phyloP scores from a whole-genome alignment of 202 grass and related monocot species.

The Schoenoplectus tabernaemontani region DNA sequence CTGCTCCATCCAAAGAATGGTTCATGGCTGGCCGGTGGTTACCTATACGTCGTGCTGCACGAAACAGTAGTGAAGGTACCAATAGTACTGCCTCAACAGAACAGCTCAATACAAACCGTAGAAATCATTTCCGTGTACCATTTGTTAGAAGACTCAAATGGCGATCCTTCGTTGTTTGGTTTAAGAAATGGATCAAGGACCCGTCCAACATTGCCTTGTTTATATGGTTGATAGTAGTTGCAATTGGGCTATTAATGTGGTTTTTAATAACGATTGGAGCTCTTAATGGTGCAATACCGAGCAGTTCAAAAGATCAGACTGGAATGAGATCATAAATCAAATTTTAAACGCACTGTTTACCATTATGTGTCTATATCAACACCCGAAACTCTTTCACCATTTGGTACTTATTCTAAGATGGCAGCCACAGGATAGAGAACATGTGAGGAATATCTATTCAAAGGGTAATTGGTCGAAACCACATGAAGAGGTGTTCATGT shows the following conservation, averaged over 20 bases:
- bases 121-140: constrained; percentile 49
- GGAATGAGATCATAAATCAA: constrained; percentile 82
- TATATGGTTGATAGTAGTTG: constrained; percentile 52
- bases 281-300: constrained; percentile 48
- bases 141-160: constrained; percentile 61
- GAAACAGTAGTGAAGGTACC: not conserved
- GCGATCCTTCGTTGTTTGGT: constrained; percentile 37
- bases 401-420: constrained; percentile 59
- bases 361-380: constrained; percentile 89
- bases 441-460: constrained; percentile 52
- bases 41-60: constrained; percentile 3
- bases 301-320: constrained; percentile 50
- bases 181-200: constrained; percentile 58
- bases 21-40: constrained; percentile 51
- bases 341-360: constrained; percentile 97
- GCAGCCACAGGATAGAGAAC: constrained; percentile 36
- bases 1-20: constrained; percentile 73
- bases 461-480: constrained; percentile 38
- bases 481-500: constrained; percentile 51
- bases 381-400: constrained; percentile 79
- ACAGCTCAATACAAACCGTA: not conserved
- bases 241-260: constrained; percentile 37
- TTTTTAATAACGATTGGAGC: constrained; percentile 57
- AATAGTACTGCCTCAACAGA: not conserved
- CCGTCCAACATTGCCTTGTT: constrained; percentile 70